Evolutionary conservation across 1,139 yeast genomes (phyloP).

Genomic region (Yamadazyma dushanensis): DNA sequence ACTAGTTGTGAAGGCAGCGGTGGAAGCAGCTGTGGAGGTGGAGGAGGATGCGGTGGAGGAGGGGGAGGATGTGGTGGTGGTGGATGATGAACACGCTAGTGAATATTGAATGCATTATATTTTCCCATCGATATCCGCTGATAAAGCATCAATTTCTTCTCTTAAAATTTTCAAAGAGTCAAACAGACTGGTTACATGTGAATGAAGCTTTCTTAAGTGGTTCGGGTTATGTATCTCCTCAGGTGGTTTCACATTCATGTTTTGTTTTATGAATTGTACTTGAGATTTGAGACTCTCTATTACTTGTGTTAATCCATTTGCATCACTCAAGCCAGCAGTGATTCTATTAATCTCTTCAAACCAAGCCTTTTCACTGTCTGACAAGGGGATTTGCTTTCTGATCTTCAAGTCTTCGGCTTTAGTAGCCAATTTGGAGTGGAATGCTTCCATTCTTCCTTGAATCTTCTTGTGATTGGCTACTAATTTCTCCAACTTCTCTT

Average conservation of each 20-base stretch:
- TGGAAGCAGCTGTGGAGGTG: constrained; percentile 6
- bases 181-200: neutral
- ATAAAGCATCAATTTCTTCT: neutral
- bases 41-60: constrained; percentile 7
- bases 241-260: constrained; percentile 1
- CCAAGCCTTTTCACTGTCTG: constrained; percentile 38
- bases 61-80: constrained; percentile 6
- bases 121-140: neutral
- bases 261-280: constrained; percentile 12
- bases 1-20: constrained; percentile 6
- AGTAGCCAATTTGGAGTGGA: constrained; percentile 26
- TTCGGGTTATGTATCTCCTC: neutral
- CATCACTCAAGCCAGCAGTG: constrained; percentile 8
- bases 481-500: constrained; percentile 18
- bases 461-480: constrained; percentile 24
- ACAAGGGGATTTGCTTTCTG: constrained; percentile 29
- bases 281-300: constrained; percentile 12
- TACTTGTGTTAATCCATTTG: constrained; percentile 5
- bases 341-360: constrained; percentile 36
- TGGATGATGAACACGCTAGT: neutral
- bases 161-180: neutral
- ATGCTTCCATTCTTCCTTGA: constrained; percentile 18
- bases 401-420: constrained; percentile 23
- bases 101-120: no score
- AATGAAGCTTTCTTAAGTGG: neutral